Evolutionary conservation across 164 flowering plant genomes (phyloP).

Genomic region (Platanus orientalis): DNA sequence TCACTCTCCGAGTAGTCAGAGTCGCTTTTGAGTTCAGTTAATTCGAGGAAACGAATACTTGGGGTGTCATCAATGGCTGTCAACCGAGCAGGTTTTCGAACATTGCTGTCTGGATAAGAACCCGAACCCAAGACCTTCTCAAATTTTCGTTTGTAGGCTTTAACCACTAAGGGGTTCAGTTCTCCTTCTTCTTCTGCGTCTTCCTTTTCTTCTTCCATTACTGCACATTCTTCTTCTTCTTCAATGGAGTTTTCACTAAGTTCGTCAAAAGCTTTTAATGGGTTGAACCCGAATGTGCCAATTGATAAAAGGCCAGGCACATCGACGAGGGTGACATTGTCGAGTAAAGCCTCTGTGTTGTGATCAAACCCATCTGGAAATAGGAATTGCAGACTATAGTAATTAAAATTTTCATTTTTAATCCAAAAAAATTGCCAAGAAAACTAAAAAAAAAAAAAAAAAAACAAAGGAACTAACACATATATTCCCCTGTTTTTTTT

Average conservation of each 20-base stretch:
- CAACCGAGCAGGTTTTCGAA: not conserved
- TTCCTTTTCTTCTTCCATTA: conserved; percentile 1
- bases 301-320: conserved; percentile 55
- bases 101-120: not conserved
- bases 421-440: too few relatives aligned
- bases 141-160: conserved; percentile 13
- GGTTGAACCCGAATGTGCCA: conserved; percentile 65
- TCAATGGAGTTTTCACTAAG: conserved; percentile 17
- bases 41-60: conserved; percentile 6
- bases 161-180: conserved; percentile 27
- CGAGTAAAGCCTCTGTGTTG: conserved; percentile 38
- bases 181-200: conserved; percentile 15
- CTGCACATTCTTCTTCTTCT: conserved; percentile 9
- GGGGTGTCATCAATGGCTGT: conserved; percentile 15
- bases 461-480: too few relatives aligned
- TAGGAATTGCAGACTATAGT: too few relatives aligned
- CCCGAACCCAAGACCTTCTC: conserved; percentile 6
- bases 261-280: conserved; percentile 17
- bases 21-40: conserved; percentile 6
- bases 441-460: too few relatives aligned
- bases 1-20: conserved; percentile 2
- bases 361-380: conserved; percentile 25
- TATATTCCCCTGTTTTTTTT: too few relatives aligned
- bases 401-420: too few relatives aligned
- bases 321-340: conserved; percentile 29